Percentiles rank a stretch among this genome's conserved stretches.
Conservation (phyloP, 108 stramenopile species). For the Nitzschia sp. region DNA sequence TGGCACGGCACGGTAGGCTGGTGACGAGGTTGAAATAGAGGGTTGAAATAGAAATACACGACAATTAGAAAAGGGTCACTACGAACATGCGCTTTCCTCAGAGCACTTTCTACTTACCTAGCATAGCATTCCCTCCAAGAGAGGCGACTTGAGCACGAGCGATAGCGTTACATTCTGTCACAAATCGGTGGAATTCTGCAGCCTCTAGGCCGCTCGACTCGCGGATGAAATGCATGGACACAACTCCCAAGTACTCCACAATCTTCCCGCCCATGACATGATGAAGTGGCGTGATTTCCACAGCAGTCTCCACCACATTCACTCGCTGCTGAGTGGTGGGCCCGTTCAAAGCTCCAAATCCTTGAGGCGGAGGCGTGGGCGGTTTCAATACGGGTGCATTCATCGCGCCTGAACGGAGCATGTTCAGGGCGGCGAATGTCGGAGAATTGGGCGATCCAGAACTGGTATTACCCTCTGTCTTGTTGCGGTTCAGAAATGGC, state of each 20-base stretch:
- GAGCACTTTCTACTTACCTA: conserved; percentile 43
- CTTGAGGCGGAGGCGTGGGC: conserved; percentile 6
- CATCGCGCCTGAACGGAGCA: conserved; percentile 9
- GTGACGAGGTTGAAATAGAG: background rate
- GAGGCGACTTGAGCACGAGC: conserved; percentile 88
- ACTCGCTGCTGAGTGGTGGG: conserved; percentile 17
- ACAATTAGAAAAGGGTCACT: background rate
- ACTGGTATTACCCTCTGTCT: conserved; percentile 15
- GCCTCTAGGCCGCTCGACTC: conserved; percentile 84
- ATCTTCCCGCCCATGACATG: conserved; percentile 72
- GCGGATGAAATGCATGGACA: conserved; percentile 91
- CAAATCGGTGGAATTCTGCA: conserved; percentile 82
- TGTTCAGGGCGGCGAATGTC: conserved; percentile 9
- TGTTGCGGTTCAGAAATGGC: conserved; percentile 15
- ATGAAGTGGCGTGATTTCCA: conserved; percentile 76
- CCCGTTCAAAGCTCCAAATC: background rate
- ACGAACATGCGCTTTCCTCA: no score
- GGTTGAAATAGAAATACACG: background rate
- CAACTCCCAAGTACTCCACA: conserved; percentile 75
- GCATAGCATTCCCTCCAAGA: conserved; percentile 91
- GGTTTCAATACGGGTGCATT: conserved; percentile 25
- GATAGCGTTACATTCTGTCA: conserved; percentile 90
- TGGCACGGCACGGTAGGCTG: conserved; percentile 79
- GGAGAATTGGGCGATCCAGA: conserved; percentile 10
- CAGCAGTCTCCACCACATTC: conserved; percentile 66